Conservation (phyloP, 2,329 filamentous ascomycete genomes). For the Lecanicillium sp. region DNA sequence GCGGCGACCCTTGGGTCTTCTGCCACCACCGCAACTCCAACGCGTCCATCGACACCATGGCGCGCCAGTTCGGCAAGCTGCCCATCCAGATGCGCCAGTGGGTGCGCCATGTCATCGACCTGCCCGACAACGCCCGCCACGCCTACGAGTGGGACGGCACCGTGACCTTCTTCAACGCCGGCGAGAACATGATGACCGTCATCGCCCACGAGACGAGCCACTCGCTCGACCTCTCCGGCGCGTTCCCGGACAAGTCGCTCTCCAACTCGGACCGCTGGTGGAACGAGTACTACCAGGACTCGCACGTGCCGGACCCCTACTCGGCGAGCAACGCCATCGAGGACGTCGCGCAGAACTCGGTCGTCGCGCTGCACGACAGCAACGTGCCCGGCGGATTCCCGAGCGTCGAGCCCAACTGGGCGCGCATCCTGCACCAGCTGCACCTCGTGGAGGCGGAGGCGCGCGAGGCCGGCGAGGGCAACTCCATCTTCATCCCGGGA, state of each 20-base stretch:
- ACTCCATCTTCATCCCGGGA: slow-evolving; percentile 6
- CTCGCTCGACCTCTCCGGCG: slow-evolving; percentile 10
- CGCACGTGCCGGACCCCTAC: slow-evolving; percentile 11
- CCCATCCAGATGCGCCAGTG: slow-evolving; percentile 22
- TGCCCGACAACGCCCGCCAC: slow-evolving; percentile 1
- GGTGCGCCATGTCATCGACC: slow-evolving; percentile 18
- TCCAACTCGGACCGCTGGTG: slow-evolving; percentile 12
- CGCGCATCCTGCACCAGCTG: slow-evolving; percentile 7
- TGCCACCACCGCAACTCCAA: slow-evolving; percentile 21
- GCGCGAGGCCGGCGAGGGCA: slow-evolving; percentile 8
- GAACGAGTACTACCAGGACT: slow-evolving; percentile 8
- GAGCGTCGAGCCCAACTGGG: slow-evolving; percentile 7
- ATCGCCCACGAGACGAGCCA: slow-evolving; percentile 10
- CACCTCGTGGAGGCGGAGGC: slow-evolving; percentile 9
- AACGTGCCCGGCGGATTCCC: slow-evolving; percentile 9
- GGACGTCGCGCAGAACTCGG: slow-evolving; percentile 12
- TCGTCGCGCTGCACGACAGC: slow-evolving; percentile 8
- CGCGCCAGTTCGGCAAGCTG: slow-evolving; percentile 20
- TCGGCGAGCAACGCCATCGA: slow-evolving; percentile 6
- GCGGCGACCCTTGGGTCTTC: slow-evolving; percentile 23
- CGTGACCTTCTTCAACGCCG: slow-evolving; percentile 7
- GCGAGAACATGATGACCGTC: slow-evolving; percentile 12
- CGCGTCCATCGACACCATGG: slow-evolving; percentile 19
- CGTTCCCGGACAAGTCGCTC: slow-evolving; percentile 7
- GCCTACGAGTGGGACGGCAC: slow-evolving; percentile 9